These are phyloP conservation scores for Trichothecium roseum DNA, from an alignment of 2,329 filamentous ascomycete species.

Conservation along the genomic window DNA sequence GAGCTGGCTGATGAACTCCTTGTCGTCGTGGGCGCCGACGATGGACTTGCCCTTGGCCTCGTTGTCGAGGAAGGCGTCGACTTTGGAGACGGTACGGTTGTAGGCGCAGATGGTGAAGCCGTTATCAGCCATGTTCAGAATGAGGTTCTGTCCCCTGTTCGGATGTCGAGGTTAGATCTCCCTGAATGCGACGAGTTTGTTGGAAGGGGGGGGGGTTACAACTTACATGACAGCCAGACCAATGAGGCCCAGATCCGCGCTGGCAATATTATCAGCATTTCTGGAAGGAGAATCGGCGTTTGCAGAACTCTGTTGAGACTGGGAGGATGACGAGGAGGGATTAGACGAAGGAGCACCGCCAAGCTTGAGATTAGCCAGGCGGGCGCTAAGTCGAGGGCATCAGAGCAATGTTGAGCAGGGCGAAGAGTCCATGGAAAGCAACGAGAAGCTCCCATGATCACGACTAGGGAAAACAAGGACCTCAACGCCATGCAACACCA, in stretches of 20 bases:
- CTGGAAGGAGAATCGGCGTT: constrained; percentile 16
- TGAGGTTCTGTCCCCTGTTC: constrained; percentile 67
- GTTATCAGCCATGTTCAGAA: constrained; percentile 81
- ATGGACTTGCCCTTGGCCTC: constrained; percentile 94
- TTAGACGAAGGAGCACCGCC: constrained; percentile 36
- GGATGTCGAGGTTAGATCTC: constrained; percentile 6
- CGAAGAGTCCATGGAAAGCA: constrained; percentile 1
- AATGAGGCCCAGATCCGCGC: constrained; percentile 85
- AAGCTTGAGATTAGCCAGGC: constrained; percentile 64
- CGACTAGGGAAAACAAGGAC: neutral
- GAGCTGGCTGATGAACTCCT: constrained; percentile 94
- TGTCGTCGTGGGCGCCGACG: constrained; percentile 81
- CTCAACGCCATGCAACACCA: constrained; percentile 3
- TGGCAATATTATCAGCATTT: constrained; percentile 49
- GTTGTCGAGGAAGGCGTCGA: constrained; percentile 86
- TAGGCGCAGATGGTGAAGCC: constrained; percentile 96
- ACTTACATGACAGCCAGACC: constrained; percentile 82
- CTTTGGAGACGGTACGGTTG: constrained; percentile 98
- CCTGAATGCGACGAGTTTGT: constrained; percentile 2
- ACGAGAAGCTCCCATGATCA: constrained; percentile 4
- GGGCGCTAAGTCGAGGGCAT: constrained; percentile 47
- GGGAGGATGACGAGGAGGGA: constrained; percentile 12
- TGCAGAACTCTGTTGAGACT: constrained; percentile 4
- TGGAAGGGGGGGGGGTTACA: constrained; percentile 1
- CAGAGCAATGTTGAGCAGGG: constrained; percentile 22